These are phyloP conservation scores for Dothideomycetes sp. DNA, from an alignment of 2,329 filamentous ascomycete species.

Conservation along the genomic window DNA sequence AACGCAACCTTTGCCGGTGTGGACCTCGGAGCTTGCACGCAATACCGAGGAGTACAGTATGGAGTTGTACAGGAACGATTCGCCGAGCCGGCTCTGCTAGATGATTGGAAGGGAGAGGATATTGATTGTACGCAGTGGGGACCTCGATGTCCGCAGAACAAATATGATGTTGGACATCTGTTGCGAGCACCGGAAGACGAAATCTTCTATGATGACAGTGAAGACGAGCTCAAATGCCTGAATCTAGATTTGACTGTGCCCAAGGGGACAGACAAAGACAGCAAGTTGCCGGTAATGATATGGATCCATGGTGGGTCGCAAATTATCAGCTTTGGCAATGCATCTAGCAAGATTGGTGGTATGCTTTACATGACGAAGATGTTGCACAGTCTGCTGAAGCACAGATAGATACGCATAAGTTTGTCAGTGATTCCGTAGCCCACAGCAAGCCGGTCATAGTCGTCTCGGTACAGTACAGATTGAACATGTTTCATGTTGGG, in stretches of 20 bases:
- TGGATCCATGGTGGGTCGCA: slow-evolving; percentile 40
- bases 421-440: slow-evolving; percentile 21
- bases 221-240: slow-evolving; percentile 34
- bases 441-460: slow-evolving; percentile 28
- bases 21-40: slow-evolving; percentile 5
- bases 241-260: slow-evolving; percentile 32
- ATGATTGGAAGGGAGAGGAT: slow-evolving; percentile 12
- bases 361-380: neutral
- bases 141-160: slow-evolving; percentile 31
- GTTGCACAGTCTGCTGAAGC: neutral
- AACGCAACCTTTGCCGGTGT: slow-evolving; percentile 11
- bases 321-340: slow-evolving; percentile 32
- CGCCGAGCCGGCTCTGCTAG: slow-evolving; percentile 6
- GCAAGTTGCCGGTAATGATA: slow-evolving; percentile 28
- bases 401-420: neutral
- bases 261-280: neutral
- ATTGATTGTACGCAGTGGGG: slow-evolving; percentile 15
- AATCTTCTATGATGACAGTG: slow-evolving; percentile 18
- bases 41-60: slow-evolving; percentile 14
- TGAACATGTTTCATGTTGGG: slow-evolving; percentile 36
- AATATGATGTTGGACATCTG: slow-evolving; percentile 32
- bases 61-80: slow-evolving; percentile 11
- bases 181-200: slow-evolving; percentile 28
- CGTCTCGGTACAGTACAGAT: slow-evolving; percentile 32
- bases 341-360: slow-evolving; percentile 32